Evolutionary conservation across 495 filamentous ascomycete genomes (phyloP).

Genomic region (Annulohypoxylon nitens): DNA sequence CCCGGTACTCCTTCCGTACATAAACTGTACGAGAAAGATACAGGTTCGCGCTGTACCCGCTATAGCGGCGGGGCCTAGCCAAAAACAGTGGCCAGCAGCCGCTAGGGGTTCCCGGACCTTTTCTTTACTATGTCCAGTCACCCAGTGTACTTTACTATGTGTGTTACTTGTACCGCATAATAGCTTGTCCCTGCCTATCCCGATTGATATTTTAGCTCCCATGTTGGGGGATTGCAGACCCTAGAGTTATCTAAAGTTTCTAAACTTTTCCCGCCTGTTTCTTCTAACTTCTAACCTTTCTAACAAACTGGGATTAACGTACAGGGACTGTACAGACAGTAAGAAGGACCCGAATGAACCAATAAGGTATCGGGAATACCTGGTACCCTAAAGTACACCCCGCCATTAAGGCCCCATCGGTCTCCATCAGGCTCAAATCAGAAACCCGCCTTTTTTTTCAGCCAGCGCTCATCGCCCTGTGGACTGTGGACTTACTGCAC

Average conservation of each 20-base stretch:
- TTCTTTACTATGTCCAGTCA: neutral
- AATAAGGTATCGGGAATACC: neutral
- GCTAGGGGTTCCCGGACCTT: constrained; percentile 48
- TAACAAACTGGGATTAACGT: constrained; percentile 2
- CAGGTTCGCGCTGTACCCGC: constrained; percentile 12
- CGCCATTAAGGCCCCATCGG: constrained; percentile 9
- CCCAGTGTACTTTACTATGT: too few species aligned
- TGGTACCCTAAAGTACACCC: neutral
- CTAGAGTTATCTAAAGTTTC: constrained; percentile 13
- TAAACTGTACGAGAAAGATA: neutral
- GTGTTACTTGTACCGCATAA: too few species aligned
- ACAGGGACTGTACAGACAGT: neutral
- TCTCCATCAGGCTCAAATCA: constrained; percentile 37
- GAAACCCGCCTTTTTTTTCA: constrained; percentile 46
- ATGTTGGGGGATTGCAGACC: constrained; percentile 33
- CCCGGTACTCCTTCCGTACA: constrained; percentile 14
- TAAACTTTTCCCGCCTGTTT: constrained; percentile 11
- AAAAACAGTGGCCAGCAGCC: constrained; percentile 34
- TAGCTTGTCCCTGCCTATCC: constrained; percentile 19
- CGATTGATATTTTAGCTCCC: constrained; percentile 46
- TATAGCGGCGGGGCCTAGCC: constrained; percentile 39
- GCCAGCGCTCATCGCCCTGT: constrained; percentile 3
- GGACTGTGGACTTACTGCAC: too few species aligned
- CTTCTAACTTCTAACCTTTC: neutral
- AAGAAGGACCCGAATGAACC: neutral